A percentile compares a stretch with the other conserved stretches of the same genome.
These are phyloP conservation scores for Tuber aestivum DNA, from an alignment of 495 filamentous ascomycete species.

Conservation along the genomic window DNA sequence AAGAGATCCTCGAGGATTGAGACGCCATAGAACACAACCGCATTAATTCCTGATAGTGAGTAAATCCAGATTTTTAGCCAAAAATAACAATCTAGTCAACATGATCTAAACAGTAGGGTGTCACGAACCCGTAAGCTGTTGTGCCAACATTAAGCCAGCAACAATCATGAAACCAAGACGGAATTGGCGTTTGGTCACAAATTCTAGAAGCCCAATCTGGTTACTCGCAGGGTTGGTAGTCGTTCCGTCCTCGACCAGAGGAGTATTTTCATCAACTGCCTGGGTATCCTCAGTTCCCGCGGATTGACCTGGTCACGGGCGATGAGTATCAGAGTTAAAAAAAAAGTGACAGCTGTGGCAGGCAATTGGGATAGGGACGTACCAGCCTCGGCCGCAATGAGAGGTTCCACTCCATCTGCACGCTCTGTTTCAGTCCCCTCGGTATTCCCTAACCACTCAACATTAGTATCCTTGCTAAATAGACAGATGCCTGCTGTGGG, in stretches of 20 bases:
- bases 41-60: constrained; percentile 65
- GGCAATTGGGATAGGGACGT: too few relatives aligned
- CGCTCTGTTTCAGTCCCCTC: too few relatives aligned
- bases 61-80: not conserved
- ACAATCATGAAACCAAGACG: constrained; percentile 77
- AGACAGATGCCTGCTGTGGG: not conserved
- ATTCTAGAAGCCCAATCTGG: constrained; percentile 20
- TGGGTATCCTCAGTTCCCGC: not conserved
- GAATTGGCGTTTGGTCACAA: constrained; percentile 48
- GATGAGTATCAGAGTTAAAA: not conserved
- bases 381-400: constrained; percentile 41
- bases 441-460: not conserved
- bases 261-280: constrained; percentile 47
- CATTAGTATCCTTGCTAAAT: constrained; percentile 5
- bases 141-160: constrained; percentile 81
- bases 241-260: constrained; percentile 44
- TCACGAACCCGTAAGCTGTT: constrained; percentile 64
- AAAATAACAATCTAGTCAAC: not conserved
- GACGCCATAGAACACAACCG: constrained; percentile 96
- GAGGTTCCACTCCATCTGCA: too few relatives aligned
- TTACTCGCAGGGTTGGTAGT: not conserved
- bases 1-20: constrained; percentile 72
- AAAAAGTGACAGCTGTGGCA: too few relatives aligned
- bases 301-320: not conserved
- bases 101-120: not conserved